These are phyloP conservation scores for Sporothrix sp. DNA, from an alignment of 2,329 filamentous ascomycete species.

Conservation along the genomic window DNA sequence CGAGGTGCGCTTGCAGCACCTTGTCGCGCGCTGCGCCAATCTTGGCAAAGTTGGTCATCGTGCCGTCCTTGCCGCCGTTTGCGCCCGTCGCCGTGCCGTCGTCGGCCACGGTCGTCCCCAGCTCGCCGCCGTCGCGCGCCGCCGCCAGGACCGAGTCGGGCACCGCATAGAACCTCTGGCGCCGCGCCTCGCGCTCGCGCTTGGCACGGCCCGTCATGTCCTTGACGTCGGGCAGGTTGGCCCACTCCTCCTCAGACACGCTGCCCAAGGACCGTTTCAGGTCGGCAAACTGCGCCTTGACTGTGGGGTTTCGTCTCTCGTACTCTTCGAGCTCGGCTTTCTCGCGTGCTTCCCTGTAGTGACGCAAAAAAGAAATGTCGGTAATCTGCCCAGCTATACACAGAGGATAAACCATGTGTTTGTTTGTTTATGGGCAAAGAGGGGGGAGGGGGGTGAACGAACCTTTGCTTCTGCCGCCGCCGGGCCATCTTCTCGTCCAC, in stretches of 20 bases:
- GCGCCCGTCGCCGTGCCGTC: slow-evolving; percentile 49
- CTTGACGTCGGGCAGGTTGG: slow-evolving; percentile 86
- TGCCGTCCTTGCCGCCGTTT: slow-evolving; percentile 54
- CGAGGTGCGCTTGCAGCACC: slow-evolving; percentile 65
- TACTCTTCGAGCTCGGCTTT: slow-evolving; percentile 86
- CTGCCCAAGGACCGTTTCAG: slow-evolving; percentile 81
- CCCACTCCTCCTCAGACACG: slow-evolving; percentile 94
- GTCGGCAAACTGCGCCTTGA: slow-evolving; percentile 94
- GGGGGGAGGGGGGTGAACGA: slow-evolving; percentile 37
- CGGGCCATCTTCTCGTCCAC: slow-evolving; percentile 97
- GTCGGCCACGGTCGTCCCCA: slow-evolving; percentile 81
- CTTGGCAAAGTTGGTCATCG: slow-evolving; percentile 95
- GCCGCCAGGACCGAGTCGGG: slow-evolving; percentile 91
- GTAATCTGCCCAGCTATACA: slow-evolving; percentile 63
- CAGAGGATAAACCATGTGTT: slow-evolving; percentile 55
- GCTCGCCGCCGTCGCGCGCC: slow-evolving; percentile 67
- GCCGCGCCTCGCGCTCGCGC: slow-evolving; percentile 69
- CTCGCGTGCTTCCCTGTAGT: slow-evolving; percentile 87
- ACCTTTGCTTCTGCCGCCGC: slow-evolving; percentile 77
- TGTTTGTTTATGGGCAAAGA: neutral
- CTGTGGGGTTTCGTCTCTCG: slow-evolving; percentile 95
- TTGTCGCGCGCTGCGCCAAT: slow-evolving; percentile 95
- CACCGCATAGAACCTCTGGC: slow-evolving; percentile 87
- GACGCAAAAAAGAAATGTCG: slow-evolving; percentile 39
- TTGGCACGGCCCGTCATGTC: slow-evolving; percentile 93